Percentiles rank a stretch among this genome's conserved stretches.
These are phyloP conservation scores for Globisporangium mamillatum DNA, from an alignment of 352 stramenopile genomes.

Conservation along the genomic window DNA sequence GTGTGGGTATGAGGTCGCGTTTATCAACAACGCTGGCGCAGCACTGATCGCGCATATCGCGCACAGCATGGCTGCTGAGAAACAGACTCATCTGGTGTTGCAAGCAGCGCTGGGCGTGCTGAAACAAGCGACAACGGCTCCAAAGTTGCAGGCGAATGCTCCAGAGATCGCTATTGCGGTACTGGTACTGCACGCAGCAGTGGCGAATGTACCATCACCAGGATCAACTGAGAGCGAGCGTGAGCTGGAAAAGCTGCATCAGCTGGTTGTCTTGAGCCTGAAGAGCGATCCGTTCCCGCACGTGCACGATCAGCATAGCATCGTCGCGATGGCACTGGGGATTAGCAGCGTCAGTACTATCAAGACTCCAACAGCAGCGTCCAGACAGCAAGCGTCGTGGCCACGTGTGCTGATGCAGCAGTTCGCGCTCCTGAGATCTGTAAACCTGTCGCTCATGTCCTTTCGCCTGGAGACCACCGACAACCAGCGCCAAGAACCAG, in stretches of 20 bases:
- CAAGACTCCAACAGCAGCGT: background rate
- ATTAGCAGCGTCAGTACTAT: conserved; percentile 1
- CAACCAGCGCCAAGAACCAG: background rate
- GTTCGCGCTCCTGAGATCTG: conserved; percentile 31
- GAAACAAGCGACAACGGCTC: background rate
- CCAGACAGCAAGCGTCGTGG: background rate
- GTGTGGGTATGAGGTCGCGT: conserved; percentile 31
- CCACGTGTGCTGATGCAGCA: conserved; percentile 28
- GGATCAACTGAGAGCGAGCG: conserved; percentile 2
- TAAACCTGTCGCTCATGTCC: conserved; percentile 28
- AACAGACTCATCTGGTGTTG: background rate
- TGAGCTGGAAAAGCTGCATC: conserved; percentile 22
- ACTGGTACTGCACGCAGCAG: conserved; percentile 20
- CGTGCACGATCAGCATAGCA: conserved; percentile 16
- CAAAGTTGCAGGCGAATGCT: conserved; percentile 8
- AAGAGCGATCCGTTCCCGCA: conserved; percentile 22
- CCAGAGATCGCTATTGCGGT: conserved; percentile 20
- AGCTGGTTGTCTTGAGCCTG: conserved; percentile 21
- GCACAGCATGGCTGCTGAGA: background rate
- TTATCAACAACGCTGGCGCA: conserved; percentile 29
- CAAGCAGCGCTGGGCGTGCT: background rate
- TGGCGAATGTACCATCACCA: background rate
- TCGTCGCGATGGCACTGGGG: conserved; percentile 27
- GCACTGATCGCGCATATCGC: conserved; percentile 21
- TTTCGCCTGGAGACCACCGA: conserved; percentile 3